phyloP scores from a whole-genome alignment of 208 protist genomes.

The Acanthamoeba castellanii region DNA sequence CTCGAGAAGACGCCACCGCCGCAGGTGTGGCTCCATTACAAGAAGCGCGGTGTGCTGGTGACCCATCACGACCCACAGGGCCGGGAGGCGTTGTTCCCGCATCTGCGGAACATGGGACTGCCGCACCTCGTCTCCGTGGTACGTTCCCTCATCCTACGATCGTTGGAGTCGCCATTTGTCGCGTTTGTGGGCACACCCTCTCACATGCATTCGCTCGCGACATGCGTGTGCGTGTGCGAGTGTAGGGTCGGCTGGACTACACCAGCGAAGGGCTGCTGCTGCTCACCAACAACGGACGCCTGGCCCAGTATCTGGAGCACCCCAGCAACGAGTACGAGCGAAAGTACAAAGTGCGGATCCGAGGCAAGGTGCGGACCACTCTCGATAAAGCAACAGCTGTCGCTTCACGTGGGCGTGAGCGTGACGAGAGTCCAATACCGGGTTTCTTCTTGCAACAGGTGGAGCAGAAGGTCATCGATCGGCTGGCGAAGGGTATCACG shows the following conservation, averaged over 20 bases:
- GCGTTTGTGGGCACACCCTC: no score
- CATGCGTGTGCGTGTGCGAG: no score
- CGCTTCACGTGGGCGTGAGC: no score
- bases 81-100: conserved; percentile 19
- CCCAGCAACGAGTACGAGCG: conserved; percentile 5
- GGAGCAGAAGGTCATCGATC: conserved; percentile 15
- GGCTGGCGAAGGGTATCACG: background rate
- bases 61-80: conserved; percentile 63
- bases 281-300: conserved; percentile 47
- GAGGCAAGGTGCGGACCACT: conserved; percentile 21
- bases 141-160: background rate
- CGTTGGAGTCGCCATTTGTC: no score
- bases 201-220: no score
- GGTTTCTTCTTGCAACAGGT: no score
- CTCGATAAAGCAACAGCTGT: background rate
- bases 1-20: conserved; percentile 8
- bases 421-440: no score
- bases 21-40: conserved; percentile 60
- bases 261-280: conserved; percentile 60
- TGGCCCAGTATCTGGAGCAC: conserved; percentile 41
- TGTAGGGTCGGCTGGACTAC: conserved; percentile 42
- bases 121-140: background rate
- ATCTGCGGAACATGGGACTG: conserved; percentile 52
- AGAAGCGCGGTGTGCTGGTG: conserved; percentile 50
- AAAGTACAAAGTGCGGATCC: conserved; percentile 28